Percentiles rank a stretch among this genome's conserved stretches.
Conservation (phyloP, 768 basidiomycete species). For the Kwoniella bestiolae region DNA sequence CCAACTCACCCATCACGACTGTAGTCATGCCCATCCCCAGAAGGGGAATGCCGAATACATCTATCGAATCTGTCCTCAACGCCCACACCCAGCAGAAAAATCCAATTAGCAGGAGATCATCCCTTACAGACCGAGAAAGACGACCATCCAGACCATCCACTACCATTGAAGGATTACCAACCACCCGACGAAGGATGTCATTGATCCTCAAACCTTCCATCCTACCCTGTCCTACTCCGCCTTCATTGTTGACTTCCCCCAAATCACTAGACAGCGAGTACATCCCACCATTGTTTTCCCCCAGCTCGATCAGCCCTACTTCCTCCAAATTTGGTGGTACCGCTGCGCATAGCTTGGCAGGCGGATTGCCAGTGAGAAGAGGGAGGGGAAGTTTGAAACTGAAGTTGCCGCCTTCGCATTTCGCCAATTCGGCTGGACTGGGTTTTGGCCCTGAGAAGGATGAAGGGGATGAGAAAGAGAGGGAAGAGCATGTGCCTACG, state of each 20-base stretch:
- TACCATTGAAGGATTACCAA: constrained; percentile 6
- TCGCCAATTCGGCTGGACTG: constrained; percentile 10
- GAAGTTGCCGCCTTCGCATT: constrained; percentile 15
- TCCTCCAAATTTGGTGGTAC: not conserved
- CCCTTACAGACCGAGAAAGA: constrained; percentile 1
- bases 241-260: constrained; percentile 31
- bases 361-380: constrained; percentile 11
- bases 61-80: constrained; percentile 16
- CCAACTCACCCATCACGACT: not conserved
- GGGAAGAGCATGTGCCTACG: constrained; percentile 34
- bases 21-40: constrained; percentile 11
- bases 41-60: constrained; percentile 4
- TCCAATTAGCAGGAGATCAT: not conserved
- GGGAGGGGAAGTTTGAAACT: constrained; percentile 21
- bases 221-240: constrained; percentile 30
- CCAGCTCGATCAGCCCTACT: not conserved
- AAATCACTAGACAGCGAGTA: constrained; percentile 25
- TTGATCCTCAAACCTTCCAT: constrained; percentile 17
- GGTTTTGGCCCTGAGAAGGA: constrained; percentile 4
- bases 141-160: constrained; percentile 13
- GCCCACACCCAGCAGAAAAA: not conserved
- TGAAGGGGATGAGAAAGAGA: not conserved
- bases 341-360: not conserved
- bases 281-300: constrained; percentile 21
- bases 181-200: constrained; percentile 18